Evolutionary conservation across 176 grass and related monocot species (phyloP), one percentile per base, ranked within the genome.

Genomic region (Ensete glaucum): DNA sequence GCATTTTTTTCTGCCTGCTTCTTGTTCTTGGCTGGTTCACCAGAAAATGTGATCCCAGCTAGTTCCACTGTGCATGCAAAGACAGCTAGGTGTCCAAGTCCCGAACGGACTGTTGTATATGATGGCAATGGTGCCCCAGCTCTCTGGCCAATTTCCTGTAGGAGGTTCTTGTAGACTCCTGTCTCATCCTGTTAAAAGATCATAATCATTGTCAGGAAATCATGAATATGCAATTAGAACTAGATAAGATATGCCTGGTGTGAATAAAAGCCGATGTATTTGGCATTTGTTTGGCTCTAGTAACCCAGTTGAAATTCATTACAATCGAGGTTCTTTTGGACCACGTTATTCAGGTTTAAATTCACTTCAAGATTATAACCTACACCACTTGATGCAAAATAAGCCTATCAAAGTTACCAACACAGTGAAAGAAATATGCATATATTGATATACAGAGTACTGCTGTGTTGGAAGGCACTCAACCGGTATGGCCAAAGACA

Each of bases 1-100:
- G 96, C 88, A 86, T 99, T 91, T 67, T 99, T 99, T 68, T 99
- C 91, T 74, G 91, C 91, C 58, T 99, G 96, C 65, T 99, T 99
- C 85, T 99, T 94, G 62, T 91, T 99, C 80, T 99, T 94, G 62
- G 91, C 96, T 54, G 81, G 83, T 69, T 95, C 96, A 52, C 91
- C 96, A 1, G 85, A 88, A 71, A 99, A 99, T 63, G 64, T 91
- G 63, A 94, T 89, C 68, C 85, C 96, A 54, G 96, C 96, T 65
- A 95, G 81, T 73, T 99, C 96, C 62, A 99, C 95, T 5, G 91
- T 95, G 78, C 91, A 99, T 75, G 91, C 94, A 81, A 99, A 99
- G 58, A 99, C 84, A 1, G 91, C 91, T 23, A 89, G 77, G 76
- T 95, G 96, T 73, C 96, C 91, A 68, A 99, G 83, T 23, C 96